phyloP scores from a whole-genome alignment of 495 filamentous ascomycete species.

The Letharia lupina region DNA sequence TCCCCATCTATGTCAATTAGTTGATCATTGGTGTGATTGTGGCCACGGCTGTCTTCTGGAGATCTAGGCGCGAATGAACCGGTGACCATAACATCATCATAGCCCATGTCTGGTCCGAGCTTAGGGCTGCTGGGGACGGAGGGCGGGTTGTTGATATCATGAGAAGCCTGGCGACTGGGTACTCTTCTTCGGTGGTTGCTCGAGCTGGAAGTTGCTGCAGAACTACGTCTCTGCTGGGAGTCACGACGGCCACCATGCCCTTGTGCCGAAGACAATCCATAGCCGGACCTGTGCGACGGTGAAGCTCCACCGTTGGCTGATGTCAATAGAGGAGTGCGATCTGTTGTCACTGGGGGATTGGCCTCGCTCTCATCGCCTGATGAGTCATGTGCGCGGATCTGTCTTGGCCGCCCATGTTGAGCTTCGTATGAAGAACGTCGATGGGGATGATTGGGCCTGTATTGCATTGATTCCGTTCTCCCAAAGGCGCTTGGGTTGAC shows the following conservation, averaged over 20 bases:
- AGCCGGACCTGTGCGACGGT: constrained; percentile 25
- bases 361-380: constrained; percentile 30
- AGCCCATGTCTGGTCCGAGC: constrained; percentile 52
- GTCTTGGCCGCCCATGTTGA: constrained; percentile 14
- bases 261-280: constrained; percentile 29
- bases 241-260: constrained; percentile 14
- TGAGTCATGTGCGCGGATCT: constrained; percentile 16
- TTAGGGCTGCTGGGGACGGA: constrained; percentile 76
- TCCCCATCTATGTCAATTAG: constrained; percentile 49
- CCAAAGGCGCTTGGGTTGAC: constrained; percentile 32
- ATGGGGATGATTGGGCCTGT: constrained; percentile 11
- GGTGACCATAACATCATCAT: constrained; percentile 70
- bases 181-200: constrained; percentile 23
- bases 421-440: constrained; percentile 14
- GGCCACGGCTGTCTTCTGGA: constrained; percentile 39
- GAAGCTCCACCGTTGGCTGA: constrained; percentile 19
- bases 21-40: constrained; percentile 37
- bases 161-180: constrained; percentile 32
- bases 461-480: constrained; percentile 3
- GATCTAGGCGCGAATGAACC: constrained; percentile 41
- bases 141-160: constrained; percentile 95
- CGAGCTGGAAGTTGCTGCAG: constrained; percentile 24
- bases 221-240: constrained; percentile 21
- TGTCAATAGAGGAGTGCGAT: constrained; percentile 24
- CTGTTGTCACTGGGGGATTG: constrained; percentile 13